Percentiles rank a stretch among this genome's conserved stretches.
Evolutionary conservation across 2,329 filamentous ascomycete genomes (phyloP).

Genomic region (Talaromyces funiculosus): DNA sequence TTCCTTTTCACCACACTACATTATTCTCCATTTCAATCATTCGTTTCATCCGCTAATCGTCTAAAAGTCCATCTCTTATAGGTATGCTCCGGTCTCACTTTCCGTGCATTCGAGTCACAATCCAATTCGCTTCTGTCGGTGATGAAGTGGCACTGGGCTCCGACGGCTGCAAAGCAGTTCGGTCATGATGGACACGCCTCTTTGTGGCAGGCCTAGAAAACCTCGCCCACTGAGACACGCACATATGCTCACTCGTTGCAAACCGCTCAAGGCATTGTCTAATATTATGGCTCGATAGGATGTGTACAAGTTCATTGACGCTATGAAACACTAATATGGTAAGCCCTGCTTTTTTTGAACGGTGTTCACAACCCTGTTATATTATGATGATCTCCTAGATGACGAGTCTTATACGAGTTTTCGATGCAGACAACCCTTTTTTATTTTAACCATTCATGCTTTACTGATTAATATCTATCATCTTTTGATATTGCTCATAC

Average conservation of each 20-base stretch:
- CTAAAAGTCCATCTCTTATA: not conserved
- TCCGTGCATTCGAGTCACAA: not conserved
- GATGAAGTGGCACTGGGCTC: slow-evolving; percentile 84
- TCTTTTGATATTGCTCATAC: slow-evolving; percentile 8
- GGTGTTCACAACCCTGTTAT: slow-evolving; percentile 18
- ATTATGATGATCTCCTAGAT: slow-evolving; percentile 54
- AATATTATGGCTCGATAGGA: not conserved
- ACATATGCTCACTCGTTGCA: not conserved
- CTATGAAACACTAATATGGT: slow-evolving; percentile 1
- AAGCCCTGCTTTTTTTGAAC: slow-evolving; percentile 13
- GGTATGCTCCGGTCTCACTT: not conserved
- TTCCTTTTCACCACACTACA: slow-evolving; percentile 24
- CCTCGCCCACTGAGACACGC: slow-evolving; percentile 83
- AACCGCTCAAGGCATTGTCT: not conserved
- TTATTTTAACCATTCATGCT: slow-evolving; percentile 55
- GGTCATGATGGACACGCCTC: slow-evolving; percentile 78
- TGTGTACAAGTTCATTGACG: not conserved
- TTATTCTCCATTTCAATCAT: slow-evolving; percentile 7
- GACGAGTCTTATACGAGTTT: slow-evolving; percentile 61
- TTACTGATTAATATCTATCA: slow-evolving; percentile 37
- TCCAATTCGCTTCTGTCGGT: slow-evolving; percentile 19
- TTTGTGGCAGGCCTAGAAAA: slow-evolving; percentile 99
- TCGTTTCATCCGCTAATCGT: not conserved
- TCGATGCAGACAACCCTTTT: slow-evolving; percentile 55
- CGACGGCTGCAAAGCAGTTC: slow-evolving; percentile 57